phyloP scores from a whole-genome alignment of 2,329 filamentous ascomycete genomes.

The Colletotrichum cuscutae region DNA sequence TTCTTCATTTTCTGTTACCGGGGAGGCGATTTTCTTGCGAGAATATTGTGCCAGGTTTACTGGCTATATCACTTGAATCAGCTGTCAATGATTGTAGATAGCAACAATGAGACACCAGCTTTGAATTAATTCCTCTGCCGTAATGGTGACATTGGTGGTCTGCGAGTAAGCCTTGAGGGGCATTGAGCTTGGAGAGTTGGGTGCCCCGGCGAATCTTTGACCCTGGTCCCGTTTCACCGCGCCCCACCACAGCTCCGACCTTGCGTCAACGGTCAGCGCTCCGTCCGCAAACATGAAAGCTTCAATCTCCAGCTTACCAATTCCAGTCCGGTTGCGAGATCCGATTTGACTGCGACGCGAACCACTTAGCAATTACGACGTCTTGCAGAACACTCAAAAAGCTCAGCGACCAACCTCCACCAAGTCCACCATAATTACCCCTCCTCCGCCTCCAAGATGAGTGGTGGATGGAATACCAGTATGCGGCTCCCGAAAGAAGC shows the following conservation, averaged over 20 bases:
- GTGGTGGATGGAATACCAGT: constrained; percentile 95
- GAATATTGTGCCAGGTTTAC: constrained; percentile 3
- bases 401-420: neutral
- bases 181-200: neutral
- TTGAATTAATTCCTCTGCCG: neutral
- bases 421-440: neutral
- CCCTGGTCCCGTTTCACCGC: constrained; percentile 16
- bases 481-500: constrained; percentile 42
- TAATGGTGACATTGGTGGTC: neutral
- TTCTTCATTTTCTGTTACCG: neutral
- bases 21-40: neutral
- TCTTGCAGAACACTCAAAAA: neutral
- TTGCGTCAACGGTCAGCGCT: constrained; percentile 15
- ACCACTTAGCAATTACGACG: neutral
- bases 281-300: neutral
- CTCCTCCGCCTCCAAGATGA: constrained; percentile 57
- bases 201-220: constrained; percentile 29
- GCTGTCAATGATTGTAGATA: constrained; percentile 29
- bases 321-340: constrained; percentile 13
- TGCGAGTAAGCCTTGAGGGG: neutral
- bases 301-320: constrained; percentile 12
- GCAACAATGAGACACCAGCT: constrained; percentile 1
- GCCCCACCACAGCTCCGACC: constrained; percentile 28
- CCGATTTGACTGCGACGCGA: neutral
- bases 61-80: neutral